Evolutionary conservation across 805 yeast species (phyloP).

Genomic region (Hanseniaspora nectarophila): DNA sequence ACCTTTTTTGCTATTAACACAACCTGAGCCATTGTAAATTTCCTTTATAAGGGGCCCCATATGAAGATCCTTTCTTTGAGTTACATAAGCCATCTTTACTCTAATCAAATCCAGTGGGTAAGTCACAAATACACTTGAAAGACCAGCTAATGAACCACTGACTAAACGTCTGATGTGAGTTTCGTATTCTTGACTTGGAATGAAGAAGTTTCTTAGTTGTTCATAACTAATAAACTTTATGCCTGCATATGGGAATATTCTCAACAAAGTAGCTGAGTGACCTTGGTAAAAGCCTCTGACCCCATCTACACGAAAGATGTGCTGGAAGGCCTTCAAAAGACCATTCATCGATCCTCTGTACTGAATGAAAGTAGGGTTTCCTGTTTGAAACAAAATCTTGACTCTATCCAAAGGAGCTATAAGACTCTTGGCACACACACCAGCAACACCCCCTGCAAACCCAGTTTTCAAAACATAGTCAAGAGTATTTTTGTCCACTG

Average conservation of each 20-base stretch:
- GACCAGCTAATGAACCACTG: constrained; percentile 86
- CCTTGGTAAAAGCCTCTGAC: constrained; percentile 79
- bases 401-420: constrained; percentile 94
- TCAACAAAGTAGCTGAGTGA: constrained; percentile 79
- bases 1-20: background rate
- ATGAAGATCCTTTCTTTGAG: constrained; percentile 32
- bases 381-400: constrained; percentile 87
- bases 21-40: constrained; percentile 21
- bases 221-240: constrained; percentile 94
- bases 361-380: constrained; percentile 74
- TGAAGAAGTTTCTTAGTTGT: constrained; percentile 68
- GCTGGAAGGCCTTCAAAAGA: constrained; percentile 54
- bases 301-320: constrained; percentile 62
- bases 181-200: constrained; percentile 64
- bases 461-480: constrained; percentile 79
- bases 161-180: constrained; percentile 67
- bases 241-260: constrained; percentile 95
- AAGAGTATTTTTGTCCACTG: constrained; percentile 48
- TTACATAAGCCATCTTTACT: constrained; percentile 84
- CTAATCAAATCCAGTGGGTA: constrained; percentile 86
- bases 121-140: constrained; percentile 73
- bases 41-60: constrained; percentile 23
- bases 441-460: constrained; percentile 89
- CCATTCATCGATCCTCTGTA: constrained; percentile 75
- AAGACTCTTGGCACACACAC: constrained; percentile 87